Conservation (phyloP, 805 yeast genomes). For the Teunomyces kruisii region DNA sequence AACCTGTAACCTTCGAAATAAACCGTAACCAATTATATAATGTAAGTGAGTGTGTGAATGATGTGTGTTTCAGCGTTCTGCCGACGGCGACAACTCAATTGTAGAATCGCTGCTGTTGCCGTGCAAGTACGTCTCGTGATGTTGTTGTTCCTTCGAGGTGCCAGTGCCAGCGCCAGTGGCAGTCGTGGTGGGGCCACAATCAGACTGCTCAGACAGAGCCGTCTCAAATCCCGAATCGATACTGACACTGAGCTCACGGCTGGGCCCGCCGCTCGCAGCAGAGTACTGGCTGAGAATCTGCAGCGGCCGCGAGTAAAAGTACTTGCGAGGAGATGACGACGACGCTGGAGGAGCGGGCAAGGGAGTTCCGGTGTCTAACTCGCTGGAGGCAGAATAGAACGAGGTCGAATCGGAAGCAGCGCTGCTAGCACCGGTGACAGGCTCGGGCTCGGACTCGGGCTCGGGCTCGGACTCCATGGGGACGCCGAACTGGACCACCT, state of each 20-base stretch:
- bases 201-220: neutral
- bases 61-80: neutral
- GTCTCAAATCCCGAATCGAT: slow-evolving; percentile 12
- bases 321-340: slow-evolving; percentile 9
- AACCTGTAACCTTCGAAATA: too few species aligned
- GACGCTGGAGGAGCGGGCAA: too few species aligned
- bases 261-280: slow-evolving; percentile 1
- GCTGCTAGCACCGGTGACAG: neutral
- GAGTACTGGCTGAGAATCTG: slow-evolving; percentile 23
- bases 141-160: too few species aligned
- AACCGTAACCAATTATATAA: too few species aligned
- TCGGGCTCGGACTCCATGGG: too few species aligned
- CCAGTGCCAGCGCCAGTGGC: too few species aligned
- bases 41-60: too few species aligned
- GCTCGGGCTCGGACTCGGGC: too few species aligned
- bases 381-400: slow-evolving; percentile 14
- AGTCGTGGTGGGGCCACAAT: neutral
- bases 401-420: slow-evolving; percentile 8
- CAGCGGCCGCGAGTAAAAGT: slow-evolving; percentile 23
- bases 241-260: slow-evolving; percentile 17
- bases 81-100: neutral
- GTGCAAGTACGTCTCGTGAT: neutral
- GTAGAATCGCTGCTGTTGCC: slow-evolving; percentile 6
- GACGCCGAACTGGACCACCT: neutral
- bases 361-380: too few species aligned